These are phyloP conservation scores for Arthrobotrys sphaeroides DNA, from an alignment of 2,329 filamentous ascomycete genomes.

Conservation along the genomic window DNA sequence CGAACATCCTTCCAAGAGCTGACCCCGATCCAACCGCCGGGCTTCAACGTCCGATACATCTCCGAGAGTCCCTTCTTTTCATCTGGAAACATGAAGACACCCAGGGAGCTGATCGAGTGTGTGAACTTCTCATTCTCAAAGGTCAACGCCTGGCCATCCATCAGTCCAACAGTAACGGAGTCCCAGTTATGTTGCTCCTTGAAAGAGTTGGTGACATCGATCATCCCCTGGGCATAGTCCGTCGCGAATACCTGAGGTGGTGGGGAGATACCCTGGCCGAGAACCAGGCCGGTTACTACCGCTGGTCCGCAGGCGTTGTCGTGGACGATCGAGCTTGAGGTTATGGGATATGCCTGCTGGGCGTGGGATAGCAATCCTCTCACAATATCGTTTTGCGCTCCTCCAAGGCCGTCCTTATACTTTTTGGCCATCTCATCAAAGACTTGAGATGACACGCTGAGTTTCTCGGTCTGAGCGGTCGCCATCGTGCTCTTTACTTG, in stretches of 20 bases:
- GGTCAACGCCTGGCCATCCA: constrained; percentile 36
- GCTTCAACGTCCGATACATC: constrained; percentile 25
- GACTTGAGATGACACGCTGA: neutral
- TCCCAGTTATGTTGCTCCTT: constrained; percentile 14
- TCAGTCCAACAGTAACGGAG: constrained; percentile 14
- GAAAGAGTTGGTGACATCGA: constrained; percentile 14
- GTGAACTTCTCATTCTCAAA: constrained; percentile 45
- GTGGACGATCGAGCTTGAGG: constrained; percentile 22
- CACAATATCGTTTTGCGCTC: constrained; percentile 32
- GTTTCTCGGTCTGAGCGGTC: neutral
- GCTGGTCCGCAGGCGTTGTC: constrained; percentile 43
- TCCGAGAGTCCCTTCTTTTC: constrained; percentile 25
- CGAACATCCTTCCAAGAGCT: constrained; percentile 38
- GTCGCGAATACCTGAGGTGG: constrained; percentile 29
- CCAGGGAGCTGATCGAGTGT: constrained; percentile 30
- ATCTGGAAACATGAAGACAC: constrained; percentile 46
- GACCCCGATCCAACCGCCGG: constrained; percentile 31
- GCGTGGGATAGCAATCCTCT: neutral
- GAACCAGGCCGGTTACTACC: constrained; percentile 16
- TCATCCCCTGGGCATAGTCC: constrained; percentile 40
- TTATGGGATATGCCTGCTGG: constrained; percentile 2
- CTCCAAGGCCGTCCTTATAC: constrained; percentile 25
- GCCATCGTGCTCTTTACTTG: neutral
- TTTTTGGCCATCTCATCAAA: constrained; percentile 39
- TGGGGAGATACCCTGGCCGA: neutral